Percentiles rank a stretch among this genome's conserved stretches.
phyloP scores from a whole-genome alignment of 73 alveolate genomes.

The Paramecium caudatum region DNA sequence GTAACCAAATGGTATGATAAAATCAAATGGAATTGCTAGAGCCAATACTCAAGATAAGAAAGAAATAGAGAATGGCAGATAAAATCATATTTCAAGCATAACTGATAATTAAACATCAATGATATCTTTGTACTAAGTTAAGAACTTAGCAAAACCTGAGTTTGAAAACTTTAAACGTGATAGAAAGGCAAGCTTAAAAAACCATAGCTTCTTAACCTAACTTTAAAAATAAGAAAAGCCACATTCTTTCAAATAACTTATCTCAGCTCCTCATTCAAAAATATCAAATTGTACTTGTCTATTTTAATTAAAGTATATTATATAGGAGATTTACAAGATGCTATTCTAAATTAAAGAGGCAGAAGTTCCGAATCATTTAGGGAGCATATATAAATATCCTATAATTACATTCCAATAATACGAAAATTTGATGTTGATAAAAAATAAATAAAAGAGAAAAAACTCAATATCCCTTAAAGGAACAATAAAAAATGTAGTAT shows the following conservation, averaged over 20 bases:
- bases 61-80: slow-evolving; percentile 16
- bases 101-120: neutral
- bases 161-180: slow-evolving; percentile 15
- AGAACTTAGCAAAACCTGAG: neutral
- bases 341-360: neutral
- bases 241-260: slow-evolving; percentile 5
- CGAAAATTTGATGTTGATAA: neutral
- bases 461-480: neutral
- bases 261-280: neutral
- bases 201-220: slow-evolving; percentile 5
- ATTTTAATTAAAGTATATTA: slow-evolving; percentile 23
- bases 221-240: neutral
- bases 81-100: slow-evolving; percentile 15
- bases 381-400: neutral
- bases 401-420: slow-evolving; percentile 27
- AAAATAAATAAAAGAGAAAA: slow-evolving; percentile 4
- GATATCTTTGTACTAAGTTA: neutral
- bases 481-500: slow-evolving; percentile 15
- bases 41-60: neutral
- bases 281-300: neutral
- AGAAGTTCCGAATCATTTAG: neutral
- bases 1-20: too few species aligned
- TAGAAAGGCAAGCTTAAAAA: slow-evolving; percentile 7
- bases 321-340: slow-evolving; percentile 6
- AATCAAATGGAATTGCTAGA: too few species aligned